phyloP scores from a whole-genome alignment of 1,284 basidiomycete genomes.

The Kwoniella shivajii region DNA sequence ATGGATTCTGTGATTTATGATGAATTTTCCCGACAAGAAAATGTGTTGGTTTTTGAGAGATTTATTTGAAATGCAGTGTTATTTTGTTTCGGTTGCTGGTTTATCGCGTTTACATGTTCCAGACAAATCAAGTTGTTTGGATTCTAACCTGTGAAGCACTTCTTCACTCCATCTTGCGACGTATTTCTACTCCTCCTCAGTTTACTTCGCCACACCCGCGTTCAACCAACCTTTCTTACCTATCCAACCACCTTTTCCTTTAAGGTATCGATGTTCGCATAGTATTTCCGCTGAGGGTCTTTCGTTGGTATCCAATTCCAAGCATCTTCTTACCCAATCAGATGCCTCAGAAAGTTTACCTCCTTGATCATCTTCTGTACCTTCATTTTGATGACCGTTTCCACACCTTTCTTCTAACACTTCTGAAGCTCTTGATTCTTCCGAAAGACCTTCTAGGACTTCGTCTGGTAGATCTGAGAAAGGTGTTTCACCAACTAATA shows the following conservation, averaged over 20 bases:
- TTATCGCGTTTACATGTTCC: too few species aligned
- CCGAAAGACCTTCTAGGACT: conserved; percentile 39
- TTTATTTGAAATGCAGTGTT: too few species aligned
- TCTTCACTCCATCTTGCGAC: background rate
- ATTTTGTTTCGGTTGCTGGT: too few species aligned
- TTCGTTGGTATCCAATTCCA: conserved; percentile 43
- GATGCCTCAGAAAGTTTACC: conserved; percentile 48
- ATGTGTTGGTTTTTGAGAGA: too few species aligned
- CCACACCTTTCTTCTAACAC: conserved; percentile 46
- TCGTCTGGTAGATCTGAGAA: conserved; percentile 63
- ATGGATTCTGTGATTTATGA: too few species aligned
- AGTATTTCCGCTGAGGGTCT: conserved; percentile 49
- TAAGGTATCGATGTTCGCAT: conserved; percentile 46
- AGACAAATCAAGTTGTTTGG: too few species aligned
- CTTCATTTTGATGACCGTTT: conserved; percentile 35
- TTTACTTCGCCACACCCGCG: background rate
- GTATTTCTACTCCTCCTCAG: background rate
- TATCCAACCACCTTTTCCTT: conserved; percentile 44
- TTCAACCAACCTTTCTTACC: conserved; percentile 48
- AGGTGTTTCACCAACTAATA: conserved; percentile 92
- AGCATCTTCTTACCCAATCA: conserved; percentile 51
- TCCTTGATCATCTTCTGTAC: conserved; percentile 48
- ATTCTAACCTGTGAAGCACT: too few species aligned
- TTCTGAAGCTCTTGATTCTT: conserved; percentile 32
- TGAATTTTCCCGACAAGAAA: too few species aligned